Evolutionary conservation across 1,284 basidiomycete genomes (phyloP).

Genomic region (Vanrija pseudolonga): DNA sequence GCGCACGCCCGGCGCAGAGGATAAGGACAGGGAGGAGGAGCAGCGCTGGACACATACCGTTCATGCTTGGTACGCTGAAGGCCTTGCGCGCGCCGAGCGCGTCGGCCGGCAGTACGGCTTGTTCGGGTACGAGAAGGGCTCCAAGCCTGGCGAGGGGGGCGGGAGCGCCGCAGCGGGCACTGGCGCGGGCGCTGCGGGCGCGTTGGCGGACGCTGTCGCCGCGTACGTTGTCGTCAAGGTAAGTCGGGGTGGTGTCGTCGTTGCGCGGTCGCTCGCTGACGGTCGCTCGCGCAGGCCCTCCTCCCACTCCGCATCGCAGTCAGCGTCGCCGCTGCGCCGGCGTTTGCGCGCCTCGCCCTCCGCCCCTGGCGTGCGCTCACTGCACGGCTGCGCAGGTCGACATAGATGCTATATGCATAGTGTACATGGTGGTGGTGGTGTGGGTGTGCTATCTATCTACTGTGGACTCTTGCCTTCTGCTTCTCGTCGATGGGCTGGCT

Average conservation of each 20-base stretch:
- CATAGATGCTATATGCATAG: too few species aligned
- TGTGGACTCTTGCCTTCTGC: too few species aligned
- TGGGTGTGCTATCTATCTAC: too few species aligned
- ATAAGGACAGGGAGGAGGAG: slow-evolving; percentile 49
- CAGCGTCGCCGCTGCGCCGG: slow-evolving; percentile 70
- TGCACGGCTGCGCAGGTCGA: too few species aligned
- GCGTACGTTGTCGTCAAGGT: slow-evolving; percentile 85
- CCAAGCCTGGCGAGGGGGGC: slow-evolving; percentile 14
- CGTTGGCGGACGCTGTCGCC: slow-evolving; percentile 57
- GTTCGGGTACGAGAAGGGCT: slow-evolving; percentile 67
- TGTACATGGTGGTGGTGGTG: too few species aligned
- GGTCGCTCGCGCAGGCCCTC: slow-evolving; percentile 59
- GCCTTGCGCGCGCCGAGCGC: slow-evolving; percentile 64
- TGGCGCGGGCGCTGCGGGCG: slow-evolving; percentile 27
- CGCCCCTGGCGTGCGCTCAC: slow-evolving; percentile 52
- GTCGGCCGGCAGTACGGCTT: slow-evolving; percentile 74
- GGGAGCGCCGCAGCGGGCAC: neutral
- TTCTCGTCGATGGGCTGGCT: too few species aligned
- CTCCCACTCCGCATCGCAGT: slow-evolving; percentile 70
- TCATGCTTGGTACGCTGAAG: slow-evolving; percentile 66
- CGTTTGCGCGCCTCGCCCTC: slow-evolving; percentile 63
- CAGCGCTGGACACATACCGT: slow-evolving; percentile 32
- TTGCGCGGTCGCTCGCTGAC: neutral
- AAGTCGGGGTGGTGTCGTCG: slow-evolving; percentile 18
- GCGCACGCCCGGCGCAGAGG: neutral